Base-by-base conservation (phyloP, 2,329 filamentous ascomycete species). In the Aspergillus tamarii region DNA sequence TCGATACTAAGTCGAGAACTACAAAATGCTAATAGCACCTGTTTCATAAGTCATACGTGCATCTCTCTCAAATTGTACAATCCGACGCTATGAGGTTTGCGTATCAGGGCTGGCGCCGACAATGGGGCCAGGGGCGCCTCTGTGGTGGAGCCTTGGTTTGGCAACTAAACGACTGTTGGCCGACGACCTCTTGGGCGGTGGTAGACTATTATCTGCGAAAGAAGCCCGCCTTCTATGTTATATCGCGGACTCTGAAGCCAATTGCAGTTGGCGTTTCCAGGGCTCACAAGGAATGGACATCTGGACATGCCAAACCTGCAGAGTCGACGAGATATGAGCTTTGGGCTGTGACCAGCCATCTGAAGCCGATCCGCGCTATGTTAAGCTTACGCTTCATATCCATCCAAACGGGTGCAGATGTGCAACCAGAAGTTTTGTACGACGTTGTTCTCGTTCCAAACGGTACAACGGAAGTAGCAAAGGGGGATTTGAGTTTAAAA, bases 211-310 rank as follows among this genome's bases (percentile, higher is more conserved):
- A 84, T 69, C 80, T 84, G 53, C 81, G 85, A 19, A 86, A 85
- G 55, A 88, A 88, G 72, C 84, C 85, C 32, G 85, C 85, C 36
- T 88, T 86, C 73, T 88, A 87, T 67, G 83, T 85, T 3, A 84
- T 88, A 73, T 82, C 84, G 64, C 78, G 86, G 43, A 84, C 84
- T 3, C 76, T 88, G 57, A 83, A 83, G 23, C 84, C 85, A 1
- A 76, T 88, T 46, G 85, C 84, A 0, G 78, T 88, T 1, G 84
- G 83, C 1, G 82, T 86, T 43, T 83, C 83, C 19, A 41, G 57
- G 5, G 21, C 30, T 23, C 45, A 59, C 16, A 12, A 39, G 6
- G 45, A 59, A 11, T 48, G 41, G 57, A 59, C 57, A 36, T 48
- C 45, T 26, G 41, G 57, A 11, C 57, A 59, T 39, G 45, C 41